Evolutionary conservation across 768 basidiomycete species (phyloP), one percentile per base, ranked within the genome.

Genomic region (Tulasnella sp.): DNA sequence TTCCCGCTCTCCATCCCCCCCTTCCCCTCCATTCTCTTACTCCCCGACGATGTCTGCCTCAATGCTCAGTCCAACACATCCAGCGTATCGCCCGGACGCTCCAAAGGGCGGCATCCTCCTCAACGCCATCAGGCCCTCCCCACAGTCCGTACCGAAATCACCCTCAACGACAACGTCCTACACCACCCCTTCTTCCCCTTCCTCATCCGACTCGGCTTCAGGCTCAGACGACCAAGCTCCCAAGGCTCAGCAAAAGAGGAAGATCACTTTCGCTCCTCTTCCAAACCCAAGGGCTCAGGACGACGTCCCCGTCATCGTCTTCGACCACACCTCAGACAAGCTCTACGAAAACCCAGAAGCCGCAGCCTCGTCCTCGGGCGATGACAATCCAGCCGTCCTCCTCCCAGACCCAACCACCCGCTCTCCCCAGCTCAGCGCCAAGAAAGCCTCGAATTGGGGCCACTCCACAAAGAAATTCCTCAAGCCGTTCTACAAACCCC

Each of bases 181-280:
- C 29, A 32, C 55, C 76, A 35, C 75, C 48, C 35, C 74, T 18
- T 75, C 74, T 6, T 75, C 74, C 71, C 80, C 77, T 32, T 79
- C 78, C 29, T 79, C 80, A 67, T 37, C 76, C 13, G 40, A 20
- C 44, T 78, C 81, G 32, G 75, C 61, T 7, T 79, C 75, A 23
- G 42, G 79, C 23, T 69, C 72, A 15, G 44, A 80, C 51, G 70
- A 73, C 40, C 78, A 18, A 40, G 77, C 72, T 29, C 48, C 55
- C 3, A 55, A 48, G 9, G 0, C n/a, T 20, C 48, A 75, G 55
- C 42, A 78, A 51, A 46, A 48, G 70, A 80, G 80, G 77, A 83
- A 82, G 75, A 95, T 96, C 79, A 89, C 92, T 79, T 96, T 96
- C 80, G 94, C 95, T 0, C 95, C 95, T 0, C 88, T 96, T 23